Evolutionary conservation across 768 basidiomycete species (phyloP).

Genomic region (Lenzites betulinus): DNA sequence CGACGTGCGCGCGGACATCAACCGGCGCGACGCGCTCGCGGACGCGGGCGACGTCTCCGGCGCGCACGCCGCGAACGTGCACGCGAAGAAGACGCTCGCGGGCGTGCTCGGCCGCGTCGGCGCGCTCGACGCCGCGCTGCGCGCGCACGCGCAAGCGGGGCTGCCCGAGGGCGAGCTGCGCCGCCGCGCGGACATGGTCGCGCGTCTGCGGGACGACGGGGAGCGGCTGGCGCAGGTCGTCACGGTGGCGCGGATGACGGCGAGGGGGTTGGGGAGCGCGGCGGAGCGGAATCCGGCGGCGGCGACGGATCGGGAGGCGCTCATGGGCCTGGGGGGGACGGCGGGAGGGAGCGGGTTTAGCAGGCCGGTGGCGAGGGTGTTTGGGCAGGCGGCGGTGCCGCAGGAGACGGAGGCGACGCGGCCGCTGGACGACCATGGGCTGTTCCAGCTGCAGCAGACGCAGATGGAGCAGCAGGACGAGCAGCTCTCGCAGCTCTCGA

Average conservation of each 20-base stretch:
- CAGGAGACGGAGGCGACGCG: conserved; percentile 86
- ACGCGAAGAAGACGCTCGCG: conserved; percentile 84
- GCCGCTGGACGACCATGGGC: conserved; percentile 81
- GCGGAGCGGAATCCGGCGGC: conserved; percentile 45
- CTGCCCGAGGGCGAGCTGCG: conserved; percentile 93
- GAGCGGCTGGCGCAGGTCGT: conserved; percentile 87
- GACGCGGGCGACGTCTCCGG: conserved; percentile 71
- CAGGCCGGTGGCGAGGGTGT: conserved; percentile 70
- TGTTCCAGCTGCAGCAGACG: conserved; percentile 76
- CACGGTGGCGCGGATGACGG: conserved; percentile 64
- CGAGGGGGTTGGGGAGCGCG: conserved; percentile 39
- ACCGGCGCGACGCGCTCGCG: conserved; percentile 83
- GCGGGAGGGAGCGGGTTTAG: conserved; percentile 34
- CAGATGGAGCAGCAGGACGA: conserved; percentile 85
- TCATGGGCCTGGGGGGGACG: conserved; percentile 46
- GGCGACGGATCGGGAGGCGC: conserved; percentile 63
- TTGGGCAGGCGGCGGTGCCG: conserved; percentile 64
- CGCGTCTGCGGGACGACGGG: conserved; percentile 86
- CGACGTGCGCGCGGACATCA: conserved; percentile 82
- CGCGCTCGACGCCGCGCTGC: conserved; percentile 66
- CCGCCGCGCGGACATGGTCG: conserved; percentile 87
- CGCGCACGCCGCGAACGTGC: conserved; percentile 79
- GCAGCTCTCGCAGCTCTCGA: conserved; percentile 77
- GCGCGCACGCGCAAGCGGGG: conserved; percentile 63
- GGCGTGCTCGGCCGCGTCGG: conserved; percentile 75